These are phyloP conservation scores for Spathaspora sp. DNA, from an alignment of 1,139 yeast species.

Conservation along the genomic window DNA sequence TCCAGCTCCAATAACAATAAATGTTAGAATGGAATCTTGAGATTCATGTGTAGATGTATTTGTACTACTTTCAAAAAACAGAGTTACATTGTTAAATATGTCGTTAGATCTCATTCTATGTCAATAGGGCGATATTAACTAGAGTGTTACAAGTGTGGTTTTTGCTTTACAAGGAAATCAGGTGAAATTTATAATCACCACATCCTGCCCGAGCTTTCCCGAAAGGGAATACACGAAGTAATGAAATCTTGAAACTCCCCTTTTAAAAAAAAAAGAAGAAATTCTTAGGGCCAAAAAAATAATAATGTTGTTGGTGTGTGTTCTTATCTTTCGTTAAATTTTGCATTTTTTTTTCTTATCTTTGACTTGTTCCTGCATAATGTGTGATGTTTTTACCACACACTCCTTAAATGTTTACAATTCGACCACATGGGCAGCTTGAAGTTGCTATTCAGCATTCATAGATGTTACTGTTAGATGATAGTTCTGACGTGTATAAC, in stretches of 20 bases:
- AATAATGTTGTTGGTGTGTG: too few relatives aligned
- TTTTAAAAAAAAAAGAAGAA: background rate
- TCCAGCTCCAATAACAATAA: constrained; percentile 31
- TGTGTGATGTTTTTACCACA: background rate
- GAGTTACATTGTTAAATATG: constrained; percentile 5
- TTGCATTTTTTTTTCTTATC: constrained; percentile 1
- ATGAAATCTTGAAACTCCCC: background rate
- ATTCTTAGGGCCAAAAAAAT: background rate
- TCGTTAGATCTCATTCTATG: constrained; percentile 3
- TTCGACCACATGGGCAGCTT: background rate
- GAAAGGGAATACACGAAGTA: background rate
- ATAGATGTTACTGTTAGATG: background rate
- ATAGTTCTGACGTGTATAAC: background rate
- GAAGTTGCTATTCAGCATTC: background rate
- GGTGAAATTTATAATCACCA: background rate
- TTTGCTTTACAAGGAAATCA: background rate
- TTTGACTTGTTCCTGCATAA: background rate
- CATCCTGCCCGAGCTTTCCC: background rate
- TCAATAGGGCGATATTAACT: background rate
- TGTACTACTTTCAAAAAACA: background rate
- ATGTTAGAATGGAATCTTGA: constrained; percentile 3
- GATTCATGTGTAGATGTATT: background rate
- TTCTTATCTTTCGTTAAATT: background rate
- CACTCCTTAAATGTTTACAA: background rate
- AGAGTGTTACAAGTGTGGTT: background rate